Evolutionary conservation across 495 filamentous ascomycete species (phyloP).

Genomic region (Penicillium ochrochloron): DNA sequence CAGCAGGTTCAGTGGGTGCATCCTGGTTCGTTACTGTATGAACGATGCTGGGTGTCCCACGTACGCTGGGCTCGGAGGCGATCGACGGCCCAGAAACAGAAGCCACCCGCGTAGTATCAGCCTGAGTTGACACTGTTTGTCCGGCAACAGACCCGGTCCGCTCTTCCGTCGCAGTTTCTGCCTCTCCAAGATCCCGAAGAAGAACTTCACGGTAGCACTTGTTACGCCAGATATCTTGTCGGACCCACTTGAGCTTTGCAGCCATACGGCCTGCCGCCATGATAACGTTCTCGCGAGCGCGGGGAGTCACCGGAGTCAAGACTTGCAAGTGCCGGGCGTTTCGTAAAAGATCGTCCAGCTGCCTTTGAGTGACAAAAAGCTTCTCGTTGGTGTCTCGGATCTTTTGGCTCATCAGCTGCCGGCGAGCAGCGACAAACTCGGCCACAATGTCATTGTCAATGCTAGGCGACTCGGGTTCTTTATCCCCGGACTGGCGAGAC

Average conservation of each 20-base stretch:
- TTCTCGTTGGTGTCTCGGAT: slow-evolving; percentile 85
- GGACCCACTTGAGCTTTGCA: slow-evolving; percentile 88
- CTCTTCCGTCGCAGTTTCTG: slow-evolving; percentile 39
- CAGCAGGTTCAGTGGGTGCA: slow-evolving; percentile 16
- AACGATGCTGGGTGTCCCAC: slow-evolving; percentile 25
- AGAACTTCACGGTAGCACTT: slow-evolving; percentile 92
- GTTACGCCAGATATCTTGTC: slow-evolving; percentile 91
- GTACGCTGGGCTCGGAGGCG: slow-evolving; percentile 25
- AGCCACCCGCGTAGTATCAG: slow-evolving; percentile 20
- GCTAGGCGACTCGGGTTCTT: slow-evolving; percentile 52
- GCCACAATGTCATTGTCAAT: slow-evolving; percentile 81
- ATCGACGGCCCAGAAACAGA: slow-evolving; percentile 32
- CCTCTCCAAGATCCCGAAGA: slow-evolving; percentile 80
- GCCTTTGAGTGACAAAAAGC: slow-evolving; percentile 69
- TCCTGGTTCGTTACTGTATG: slow-evolving; percentile 29
- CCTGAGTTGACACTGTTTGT: slow-evolving; percentile 12
- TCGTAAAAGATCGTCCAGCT: slow-evolving; percentile 79
- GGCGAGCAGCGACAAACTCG: slow-evolving; percentile 79
- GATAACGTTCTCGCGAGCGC: slow-evolving; percentile 83
- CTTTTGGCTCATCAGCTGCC: slow-evolving; percentile 79
- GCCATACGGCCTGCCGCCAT: slow-evolving; percentile 83
- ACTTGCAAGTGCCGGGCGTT: slow-evolving; percentile 94
- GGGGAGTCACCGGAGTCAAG: slow-evolving; percentile 82
- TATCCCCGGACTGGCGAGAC: slow-evolving; percentile 36
- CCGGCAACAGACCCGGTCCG: slow-evolving; percentile 26